These are phyloP conservation scores for Asterochloris erici DNA, from an alignment of 139 green algal species.

Conservation along the genomic window DNA sequence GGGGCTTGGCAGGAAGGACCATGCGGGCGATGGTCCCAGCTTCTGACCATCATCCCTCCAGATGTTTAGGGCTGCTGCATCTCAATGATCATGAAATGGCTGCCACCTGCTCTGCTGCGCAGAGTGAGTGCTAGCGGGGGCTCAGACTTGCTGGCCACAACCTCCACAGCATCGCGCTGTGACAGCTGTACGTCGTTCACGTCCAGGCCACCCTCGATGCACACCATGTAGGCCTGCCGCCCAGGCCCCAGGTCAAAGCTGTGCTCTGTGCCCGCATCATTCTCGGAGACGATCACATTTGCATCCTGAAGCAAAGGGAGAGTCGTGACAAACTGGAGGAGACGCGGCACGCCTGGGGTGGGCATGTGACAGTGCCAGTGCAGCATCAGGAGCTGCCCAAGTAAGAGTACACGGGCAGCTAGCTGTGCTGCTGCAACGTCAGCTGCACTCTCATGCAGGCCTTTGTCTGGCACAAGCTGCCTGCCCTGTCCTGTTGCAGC, in stretches of 20 bases:
- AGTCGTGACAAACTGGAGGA: not conserved
- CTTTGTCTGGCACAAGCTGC: no score
- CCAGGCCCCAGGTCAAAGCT: conserved; percentile 15
- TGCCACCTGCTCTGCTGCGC: conserved; percentile 22
- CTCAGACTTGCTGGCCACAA: conserved; percentile 19
- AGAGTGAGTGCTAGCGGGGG: conserved; percentile 24
- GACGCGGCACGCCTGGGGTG: not conserved
- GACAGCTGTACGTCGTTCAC: conserved; percentile 34
- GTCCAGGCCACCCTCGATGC: conserved; percentile 52
- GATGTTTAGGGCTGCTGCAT: conserved; percentile 30
- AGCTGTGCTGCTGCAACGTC: not conserved
- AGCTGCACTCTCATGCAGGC: not conserved
- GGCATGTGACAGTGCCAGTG: not conserved
- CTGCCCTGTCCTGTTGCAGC: not conserved
- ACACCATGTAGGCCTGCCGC: conserved; percentile 51
- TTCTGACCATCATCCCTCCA: not conserved
- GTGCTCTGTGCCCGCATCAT: conserved; percentile 38
- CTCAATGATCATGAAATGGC: conserved; percentile 69
- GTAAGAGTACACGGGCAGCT: not conserved
- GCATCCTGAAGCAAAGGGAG: conserved; percentile 43
- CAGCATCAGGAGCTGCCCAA: not conserved
- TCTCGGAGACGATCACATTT: conserved; percentile 71
- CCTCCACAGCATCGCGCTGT: conserved; percentile 38
- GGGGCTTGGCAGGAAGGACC: no score
- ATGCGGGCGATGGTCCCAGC: no score